phyloP scores from a whole-genome alignment of 2,329 filamentous ascomycete species.

The Aspergillus fructus region DNA sequence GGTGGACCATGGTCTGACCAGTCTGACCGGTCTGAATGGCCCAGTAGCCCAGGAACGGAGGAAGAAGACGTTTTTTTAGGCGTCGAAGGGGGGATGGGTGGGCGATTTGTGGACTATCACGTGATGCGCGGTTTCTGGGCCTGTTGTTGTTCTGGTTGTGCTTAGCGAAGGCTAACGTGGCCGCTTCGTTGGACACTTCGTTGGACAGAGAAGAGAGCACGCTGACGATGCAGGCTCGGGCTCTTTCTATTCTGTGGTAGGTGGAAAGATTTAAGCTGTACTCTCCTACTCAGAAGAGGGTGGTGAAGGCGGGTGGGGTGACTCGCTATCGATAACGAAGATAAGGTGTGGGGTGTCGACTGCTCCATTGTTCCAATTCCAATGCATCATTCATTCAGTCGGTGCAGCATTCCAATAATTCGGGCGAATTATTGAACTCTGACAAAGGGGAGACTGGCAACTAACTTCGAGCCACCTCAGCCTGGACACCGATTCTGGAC shows the following conservation, averaged over 20 bases:
- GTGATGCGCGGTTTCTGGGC: conserved; percentile 1
- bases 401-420: not conserved
- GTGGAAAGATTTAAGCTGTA: not conserved
- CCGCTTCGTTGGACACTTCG: not conserved
- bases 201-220: not conserved
- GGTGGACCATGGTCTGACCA: not conserved
- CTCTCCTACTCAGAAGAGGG: not conserved
- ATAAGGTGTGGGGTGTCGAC: not conserved
- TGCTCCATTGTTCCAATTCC: not conserved
- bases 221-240: not conserved
- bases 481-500: not conserved
- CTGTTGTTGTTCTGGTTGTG: not conserved
- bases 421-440: not conserved
- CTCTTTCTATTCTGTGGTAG: not conserved
- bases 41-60: not conserved
- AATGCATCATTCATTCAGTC: not conserved
- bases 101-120: not conserved
- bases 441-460: not conserved
- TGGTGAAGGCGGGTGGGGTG: not conserved
- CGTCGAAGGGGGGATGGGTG: not conserved
- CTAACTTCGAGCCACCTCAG: not conserved
- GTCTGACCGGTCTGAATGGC: not conserved
- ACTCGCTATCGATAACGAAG: conserved; percentile 1
- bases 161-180: not conserved
- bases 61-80: not conserved